These are phyloP conservation scores for Apiotrichum porosum DNA, from an alignment of 1,284 basidiomycete genomes.

Conservation along the genomic window DNA sequence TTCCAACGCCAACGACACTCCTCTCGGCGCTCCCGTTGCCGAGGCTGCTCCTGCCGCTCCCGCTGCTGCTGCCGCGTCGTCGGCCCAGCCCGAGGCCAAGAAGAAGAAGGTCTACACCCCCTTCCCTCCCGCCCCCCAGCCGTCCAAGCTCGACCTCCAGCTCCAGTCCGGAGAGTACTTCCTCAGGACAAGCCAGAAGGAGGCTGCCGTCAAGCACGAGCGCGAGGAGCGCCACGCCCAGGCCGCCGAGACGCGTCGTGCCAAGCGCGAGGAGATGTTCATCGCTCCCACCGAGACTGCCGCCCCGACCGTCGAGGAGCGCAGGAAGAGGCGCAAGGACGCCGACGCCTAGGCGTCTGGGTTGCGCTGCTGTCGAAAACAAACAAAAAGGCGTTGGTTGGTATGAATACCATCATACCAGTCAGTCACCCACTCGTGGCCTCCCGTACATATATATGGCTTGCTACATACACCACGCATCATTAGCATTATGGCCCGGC, in stretches of 20 bases:
- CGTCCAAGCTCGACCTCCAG: conserved; percentile 92
- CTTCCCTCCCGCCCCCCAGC: conserved; percentile 91
- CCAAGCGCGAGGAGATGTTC: conserved; percentile 75
- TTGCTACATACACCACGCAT: too few species aligned
- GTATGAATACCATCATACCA: too few species aligned
- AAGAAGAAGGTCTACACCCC: conserved; percentile 97
- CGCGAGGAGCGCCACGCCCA: conserved; percentile 64
- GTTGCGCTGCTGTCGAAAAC: too few species aligned
- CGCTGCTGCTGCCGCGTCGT: conserved; percentile 9
- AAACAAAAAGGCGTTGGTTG: too few species aligned
- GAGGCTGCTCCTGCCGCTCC: conserved; percentile 1
- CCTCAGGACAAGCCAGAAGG: conserved; percentile 66
- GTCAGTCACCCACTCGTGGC: too few species aligned
- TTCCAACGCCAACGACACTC: conserved; percentile 17
- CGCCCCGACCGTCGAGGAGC: conserved; percentile 70
- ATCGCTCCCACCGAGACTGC: conserved; percentile 71
- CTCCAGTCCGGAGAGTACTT: conserved; percentile 97
- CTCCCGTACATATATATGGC: too few species aligned
- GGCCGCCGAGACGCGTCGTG: conserved; percentile 61
- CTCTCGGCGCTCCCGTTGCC: conserved; percentile 15
- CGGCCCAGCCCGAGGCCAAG: conserved; percentile 33
- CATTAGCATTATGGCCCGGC: too few species aligned
- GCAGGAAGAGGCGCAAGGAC: conserved; percentile 57
- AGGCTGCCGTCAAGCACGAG: conserved; percentile 39
- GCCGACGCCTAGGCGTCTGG: not conserved